phyloP scores from a whole-genome alignment of 2,329 filamentous ascomycete genomes.

The Penicillium oxalicum region DNA sequence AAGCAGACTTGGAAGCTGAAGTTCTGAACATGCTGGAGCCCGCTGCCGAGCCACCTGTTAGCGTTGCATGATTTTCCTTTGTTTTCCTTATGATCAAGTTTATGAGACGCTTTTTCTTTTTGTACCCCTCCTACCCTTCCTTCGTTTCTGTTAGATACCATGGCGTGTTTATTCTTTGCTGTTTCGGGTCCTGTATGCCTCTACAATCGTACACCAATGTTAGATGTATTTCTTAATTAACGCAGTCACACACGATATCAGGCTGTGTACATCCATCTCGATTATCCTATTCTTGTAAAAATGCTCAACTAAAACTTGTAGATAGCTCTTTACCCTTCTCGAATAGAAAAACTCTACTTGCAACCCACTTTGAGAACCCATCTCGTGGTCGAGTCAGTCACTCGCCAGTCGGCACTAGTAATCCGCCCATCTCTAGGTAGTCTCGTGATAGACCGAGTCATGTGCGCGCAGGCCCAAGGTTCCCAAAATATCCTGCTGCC shows the following conservation, averaged over 20 bases:
- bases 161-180: conserved; percentile 10
- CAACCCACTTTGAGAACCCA: no score
- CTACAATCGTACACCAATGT: neutral
- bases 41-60: conserved; percentile 23
- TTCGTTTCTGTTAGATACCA: neutral
- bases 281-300: no score
- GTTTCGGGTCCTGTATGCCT: neutral
- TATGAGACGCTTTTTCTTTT: conserved; percentile 9
- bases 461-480: no score
- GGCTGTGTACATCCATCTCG: no score
- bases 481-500: conserved; percentile 16
- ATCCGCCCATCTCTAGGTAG: conserved; percentile 5
- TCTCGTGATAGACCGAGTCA: conserved; percentile 13
- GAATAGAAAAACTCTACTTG: no score
- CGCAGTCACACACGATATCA: no score
- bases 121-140: conserved; percentile 16
- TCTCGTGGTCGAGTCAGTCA: no score
- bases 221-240: no score
- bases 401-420: no score
- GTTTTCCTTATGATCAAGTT: conserved; percentile 4
- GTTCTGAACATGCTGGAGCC: conserved; percentile 26
- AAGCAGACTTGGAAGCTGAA: conserved; percentile 16
- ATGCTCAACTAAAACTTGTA: no score
- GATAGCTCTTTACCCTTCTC: no score
- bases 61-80: conserved; percentile 4